phyloP scores from a whole-genome alignment of 2,329 filamentous ascomycete genomes.

The Arthroderma sp. region DNA sequence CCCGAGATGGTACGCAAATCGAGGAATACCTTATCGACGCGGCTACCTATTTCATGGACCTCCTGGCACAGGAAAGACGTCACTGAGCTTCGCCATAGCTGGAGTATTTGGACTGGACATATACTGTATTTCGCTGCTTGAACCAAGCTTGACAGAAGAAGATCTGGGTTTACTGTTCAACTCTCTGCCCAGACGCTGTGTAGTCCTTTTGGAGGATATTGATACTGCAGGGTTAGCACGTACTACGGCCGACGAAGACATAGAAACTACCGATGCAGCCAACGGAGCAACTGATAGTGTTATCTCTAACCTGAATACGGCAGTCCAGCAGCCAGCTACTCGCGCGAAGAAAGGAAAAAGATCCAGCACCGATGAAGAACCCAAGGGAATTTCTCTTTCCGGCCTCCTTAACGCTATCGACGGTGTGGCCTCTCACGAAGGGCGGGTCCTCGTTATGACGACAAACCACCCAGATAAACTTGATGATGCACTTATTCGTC shows the following conservation, averaged over 20 bases:
- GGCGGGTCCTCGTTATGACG: conserved; percentile 61
- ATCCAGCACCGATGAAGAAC: conserved; percentile 9
- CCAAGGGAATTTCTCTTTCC: conserved; percentile 47
- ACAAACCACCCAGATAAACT: conserved; percentile 56
- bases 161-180: conserved; percentile 49
- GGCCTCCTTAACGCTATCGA: conserved; percentile 59
- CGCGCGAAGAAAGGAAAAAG: conserved; percentile 10
- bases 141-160: conserved; percentile 51
- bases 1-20: conserved; percentile 17
- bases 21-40: conserved; percentile 57
- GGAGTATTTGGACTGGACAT: conserved; percentile 56
- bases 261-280: neutral
- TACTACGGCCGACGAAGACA: conserved; percentile 1
- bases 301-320: neutral
- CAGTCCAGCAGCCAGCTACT: neutral
- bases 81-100: conserved; percentile 56
- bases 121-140: conserved; percentile 52
- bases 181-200: conserved; percentile 49
- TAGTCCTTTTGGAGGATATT: conserved; percentile 58
- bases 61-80: conserved; percentile 94
- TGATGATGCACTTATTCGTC: conserved; percentile 52
- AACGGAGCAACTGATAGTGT: conserved; percentile 33
- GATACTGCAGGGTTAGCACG: conserved; percentile 49
- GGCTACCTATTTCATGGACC: conserved; percentile 96
- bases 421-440: conserved; percentile 57